These are phyloP conservation scores for Aegilops tauschii DNA, from an alignment of 176 grass and related monocot species.

Conservation along the genomic window DNA sequence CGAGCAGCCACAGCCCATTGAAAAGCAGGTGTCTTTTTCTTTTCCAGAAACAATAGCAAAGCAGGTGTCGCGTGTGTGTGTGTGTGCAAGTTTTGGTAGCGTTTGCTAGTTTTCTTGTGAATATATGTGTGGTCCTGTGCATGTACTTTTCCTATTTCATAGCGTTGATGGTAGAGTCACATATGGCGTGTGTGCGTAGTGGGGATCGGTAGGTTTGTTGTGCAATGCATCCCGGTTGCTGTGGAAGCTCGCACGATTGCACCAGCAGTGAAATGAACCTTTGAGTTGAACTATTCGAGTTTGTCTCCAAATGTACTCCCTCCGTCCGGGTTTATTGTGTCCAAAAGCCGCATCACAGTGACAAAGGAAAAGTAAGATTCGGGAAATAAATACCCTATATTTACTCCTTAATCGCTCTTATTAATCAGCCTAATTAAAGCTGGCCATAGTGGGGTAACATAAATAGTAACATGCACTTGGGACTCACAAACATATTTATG, in stretches of 20 bases:
- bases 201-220: neutral
- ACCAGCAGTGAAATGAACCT: neutral
- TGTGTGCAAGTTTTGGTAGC: constrained; percentile 25
- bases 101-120: neutral
- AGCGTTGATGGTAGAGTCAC: neutral
- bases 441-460: too few species aligned
- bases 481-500: too few species aligned
- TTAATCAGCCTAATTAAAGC: too few species aligned
- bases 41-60: neutral
- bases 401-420: too few species aligned
- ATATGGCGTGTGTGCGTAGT: neutral
- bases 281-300: neutral
- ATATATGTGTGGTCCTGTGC: neutral
- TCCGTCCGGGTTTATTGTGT: too few species aligned
- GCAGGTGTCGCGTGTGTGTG: neutral
- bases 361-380: too few species aligned
- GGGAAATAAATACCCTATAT: too few species aligned
- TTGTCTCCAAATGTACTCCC: neutral
- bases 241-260: neutral
- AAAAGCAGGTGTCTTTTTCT: neutral
- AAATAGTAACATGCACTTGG: too few species aligned
- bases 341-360: too few species aligned
- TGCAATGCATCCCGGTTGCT: neutral
- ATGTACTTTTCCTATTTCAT: neutral
- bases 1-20: neutral